phyloP scores from a whole-genome alignment of 2,329 filamentous ascomycete genomes.

The Fusarium pseudoanthophilum region DNA sequence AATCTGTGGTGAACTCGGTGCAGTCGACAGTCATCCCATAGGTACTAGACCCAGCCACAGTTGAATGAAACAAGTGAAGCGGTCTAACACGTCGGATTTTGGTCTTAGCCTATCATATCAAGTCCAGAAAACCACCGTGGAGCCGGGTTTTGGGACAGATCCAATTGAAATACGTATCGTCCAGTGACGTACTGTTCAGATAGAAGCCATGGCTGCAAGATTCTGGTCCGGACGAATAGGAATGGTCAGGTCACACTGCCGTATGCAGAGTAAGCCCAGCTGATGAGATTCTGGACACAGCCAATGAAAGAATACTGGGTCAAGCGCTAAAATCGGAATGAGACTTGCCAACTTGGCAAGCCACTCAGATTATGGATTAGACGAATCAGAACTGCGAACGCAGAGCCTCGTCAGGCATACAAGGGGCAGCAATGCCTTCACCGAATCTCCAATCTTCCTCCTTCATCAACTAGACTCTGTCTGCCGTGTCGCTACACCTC shows the following conservation, averaged over 20 bases:
- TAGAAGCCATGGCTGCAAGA: not conserved
- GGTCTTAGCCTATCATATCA: no score
- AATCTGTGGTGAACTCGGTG: no score
- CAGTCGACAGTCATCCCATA: no score
- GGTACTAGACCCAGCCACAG: no score
- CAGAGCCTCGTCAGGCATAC: not conserved
- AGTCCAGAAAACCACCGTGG: no score
- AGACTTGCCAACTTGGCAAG: rapidly evolving
- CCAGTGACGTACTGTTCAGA: rapidly evolving
- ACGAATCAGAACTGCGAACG: rapidly evolving
- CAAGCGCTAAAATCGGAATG: rapidly evolving
- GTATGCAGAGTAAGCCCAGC: rapidly evolving
- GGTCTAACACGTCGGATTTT: no score
- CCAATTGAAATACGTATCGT: rapidly evolving
- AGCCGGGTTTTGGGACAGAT: not conserved
- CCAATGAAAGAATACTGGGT: rapidly evolving
- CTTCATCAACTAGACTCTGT: no score
- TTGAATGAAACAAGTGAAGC: no score
- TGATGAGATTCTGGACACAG: rapidly evolving
- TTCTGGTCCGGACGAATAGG: not conserved
- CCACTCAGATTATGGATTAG: not conserved
- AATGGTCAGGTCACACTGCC: no score
- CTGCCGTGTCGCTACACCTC: no score
- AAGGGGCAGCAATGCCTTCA: not conserved
- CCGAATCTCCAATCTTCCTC: no score